Percentiles rank a stretch among this genome's conserved stretches.
Conservation (phyloP, 352 stramenopile species). For the Globisporangium irregulare region DNA sequence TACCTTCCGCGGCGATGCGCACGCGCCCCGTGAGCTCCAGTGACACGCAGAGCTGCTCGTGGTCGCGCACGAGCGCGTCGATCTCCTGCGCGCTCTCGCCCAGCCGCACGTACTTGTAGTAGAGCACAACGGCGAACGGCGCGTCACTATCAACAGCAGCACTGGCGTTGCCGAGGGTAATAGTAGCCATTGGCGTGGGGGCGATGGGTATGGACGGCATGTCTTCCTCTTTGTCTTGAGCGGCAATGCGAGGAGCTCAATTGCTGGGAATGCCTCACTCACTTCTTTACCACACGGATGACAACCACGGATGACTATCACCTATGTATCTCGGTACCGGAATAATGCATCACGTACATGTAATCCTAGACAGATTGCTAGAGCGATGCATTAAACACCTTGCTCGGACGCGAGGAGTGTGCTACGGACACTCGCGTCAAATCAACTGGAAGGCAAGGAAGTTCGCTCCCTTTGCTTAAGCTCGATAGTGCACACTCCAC, state of each 20-base stretch:
- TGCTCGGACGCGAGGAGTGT: too few relatives aligned
- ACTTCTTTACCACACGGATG: not conserved
- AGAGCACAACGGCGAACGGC: slow-evolving; percentile 66
- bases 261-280: not conserved
- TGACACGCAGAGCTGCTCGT: slow-evolving; percentile 46
- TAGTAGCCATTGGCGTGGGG: too few relatives aligned
- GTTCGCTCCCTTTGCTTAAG: too few relatives aligned
- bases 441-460: too few relatives aligned
- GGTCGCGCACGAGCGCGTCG: slow-evolving; percentile 29
- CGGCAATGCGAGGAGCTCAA: not conserved
- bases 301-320: not conserved
- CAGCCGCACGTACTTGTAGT: slow-evolving; percentile 83
- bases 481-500: not conserved
- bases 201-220: not conserved
- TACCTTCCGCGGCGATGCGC: slow-evolving; percentile 74
- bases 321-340: not conserved
- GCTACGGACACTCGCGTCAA: too few relatives aligned
- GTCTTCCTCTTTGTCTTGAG: not conserved
- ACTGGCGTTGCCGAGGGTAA: not conserved
- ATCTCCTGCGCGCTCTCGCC: slow-evolving; percentile 40
- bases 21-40: slow-evolving; percentile 69
- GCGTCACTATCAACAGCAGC: not conserved
- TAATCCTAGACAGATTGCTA: too few relatives aligned
- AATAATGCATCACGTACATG: too few relatives aligned
- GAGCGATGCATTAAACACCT: too few relatives aligned